phyloP scores from a whole-genome alignment of 2,329 filamentous ascomycete species.

The Rhexocercosporidium sp. region DNA sequence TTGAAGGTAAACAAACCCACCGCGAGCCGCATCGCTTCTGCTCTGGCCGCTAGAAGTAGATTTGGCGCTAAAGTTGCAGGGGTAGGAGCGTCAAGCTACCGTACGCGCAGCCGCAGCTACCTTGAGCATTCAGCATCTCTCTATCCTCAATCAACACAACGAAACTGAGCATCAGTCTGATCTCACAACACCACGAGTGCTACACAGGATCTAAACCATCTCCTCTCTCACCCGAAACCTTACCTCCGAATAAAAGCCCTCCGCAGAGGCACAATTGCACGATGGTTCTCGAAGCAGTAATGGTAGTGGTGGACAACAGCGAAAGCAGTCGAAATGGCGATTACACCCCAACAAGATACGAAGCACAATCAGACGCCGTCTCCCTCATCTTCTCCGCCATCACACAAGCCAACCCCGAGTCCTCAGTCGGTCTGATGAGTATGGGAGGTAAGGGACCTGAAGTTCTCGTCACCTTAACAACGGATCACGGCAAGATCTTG shows the following conservation, averaged over 20 bases:
- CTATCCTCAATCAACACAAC: conserved; percentile 12
- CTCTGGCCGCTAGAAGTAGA: conserved; percentile 24
- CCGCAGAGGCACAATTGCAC: conserved; percentile 51
- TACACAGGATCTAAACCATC: background rate
- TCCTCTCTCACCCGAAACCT: background rate
- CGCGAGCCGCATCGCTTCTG: conserved; percentile 29
- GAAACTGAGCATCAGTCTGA: background rate
- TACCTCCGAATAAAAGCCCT: conserved; percentile 15
- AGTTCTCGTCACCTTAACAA: conserved; percentile 94
- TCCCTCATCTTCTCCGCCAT: conserved; percentile 96
- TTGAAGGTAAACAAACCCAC: conserved; percentile 49
- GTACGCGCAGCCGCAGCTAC: conserved; percentile 39
- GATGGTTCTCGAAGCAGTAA: conserved; percentile 98
- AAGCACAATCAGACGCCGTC: conserved; percentile 94
- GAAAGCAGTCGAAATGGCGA: conserved; percentile 98
- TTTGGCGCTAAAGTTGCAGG: conserved; percentile 31
- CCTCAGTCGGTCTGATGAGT: conserved; percentile 96
- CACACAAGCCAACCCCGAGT: conserved; percentile 94
- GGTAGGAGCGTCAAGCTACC: conserved; percentile 32
- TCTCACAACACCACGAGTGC: conserved; percentile 6
- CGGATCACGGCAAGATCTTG: conserved; percentile 93
- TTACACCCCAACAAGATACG: conserved; percentile 87
- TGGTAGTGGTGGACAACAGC: conserved; percentile 99
- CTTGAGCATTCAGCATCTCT: conserved; percentile 28
- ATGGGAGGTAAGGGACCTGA: conserved; percentile 98